Evolutionary conservation across 2,329 filamentous ascomycete genomes (phyloP), one percentile per base, ranked within the genome.

Genomic region (Stachybotrys chlorohalonatus): DNA sequence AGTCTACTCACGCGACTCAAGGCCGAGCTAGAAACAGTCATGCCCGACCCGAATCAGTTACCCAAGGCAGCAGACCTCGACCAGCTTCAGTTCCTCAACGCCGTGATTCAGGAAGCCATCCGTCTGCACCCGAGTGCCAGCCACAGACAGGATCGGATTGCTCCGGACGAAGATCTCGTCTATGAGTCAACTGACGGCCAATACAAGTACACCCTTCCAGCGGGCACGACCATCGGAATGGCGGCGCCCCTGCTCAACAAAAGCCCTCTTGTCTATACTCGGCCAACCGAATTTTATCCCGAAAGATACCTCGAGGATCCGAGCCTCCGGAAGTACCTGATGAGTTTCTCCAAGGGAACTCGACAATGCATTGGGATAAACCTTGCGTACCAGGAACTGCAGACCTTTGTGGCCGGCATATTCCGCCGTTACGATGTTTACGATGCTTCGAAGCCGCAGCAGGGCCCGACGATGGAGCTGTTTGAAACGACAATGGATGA

Each of bases 41-140:
- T 58, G 49, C 54, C 54, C 3, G 54, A 58, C n/a, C 49, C 51
- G 2, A 52, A 48, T 6, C 39, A 58, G 30, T 56, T 49, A 7
- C 54, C 55, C 6, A 52, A 58, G 47, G 67, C 60, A 55, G 46
- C 51, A 9, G 59, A 63, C 7, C 57, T 73, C 11, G 66, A 70
- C 52, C 56, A 60, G 36, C 54, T 75, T 1, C 66, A 68, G 0
- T 74, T 69, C 52, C 64, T 79, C 4, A 67, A 68, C 5, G 73
- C 71, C 1, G 58, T 70, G 11, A 66, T 75, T 8, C 61, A 64
- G 39, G 73, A 75, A 56, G 60, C 68, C 0, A 56, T 77, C 7
- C 70, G 76, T 4, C 53, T 78, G 3, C 70, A 71, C 15, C 73
- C 72, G 8, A 72, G 69, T 1, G 66, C 71, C 0, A 58, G 60